Base-by-base conservation (phyloP, 768 basidiomycete genomes). In the Fomitopsis pulvina region DNA sequence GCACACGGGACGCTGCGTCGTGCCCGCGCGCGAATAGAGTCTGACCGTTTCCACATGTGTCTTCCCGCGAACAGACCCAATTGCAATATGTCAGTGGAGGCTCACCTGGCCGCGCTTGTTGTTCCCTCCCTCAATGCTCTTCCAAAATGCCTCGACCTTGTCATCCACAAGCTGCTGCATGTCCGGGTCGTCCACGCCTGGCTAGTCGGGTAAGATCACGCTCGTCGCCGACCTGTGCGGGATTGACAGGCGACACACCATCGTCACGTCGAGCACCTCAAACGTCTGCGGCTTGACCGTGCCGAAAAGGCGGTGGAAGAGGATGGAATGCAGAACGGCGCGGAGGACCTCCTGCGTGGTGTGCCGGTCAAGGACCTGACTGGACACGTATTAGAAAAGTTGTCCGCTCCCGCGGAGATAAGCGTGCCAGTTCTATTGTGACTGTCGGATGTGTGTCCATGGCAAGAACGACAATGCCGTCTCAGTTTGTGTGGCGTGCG, bases 291-390 rank as follows among this genome's bases (percentile, higher is more conserved):
- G 85, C 56, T 83, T 87, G 38, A 92, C 76, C 0, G 79, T 81
- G 2, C 89, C 90, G 60, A 92, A 88, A 18, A 90, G 71, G 7
- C 89, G 78, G 61, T 92, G 89, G 61, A 92, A 92, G 14, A 92
- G 70, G 42, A 92, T 84, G 0, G 87, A 73, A 58, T 92, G 90
- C n/a, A 92, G 74, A 46, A 90, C 71, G 2, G 80, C 88, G 48
- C 75, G 77, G 5, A 92, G 75, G 39, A 84, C 85, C 55, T 91
- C 88, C 64, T 81, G 84, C 30, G 79, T 76, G 16, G 77, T 82
- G 44, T 74, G 76, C 22, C 88, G 78, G 64, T 91, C 89, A 44
- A 91, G 71, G 40, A 80, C 72, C 88, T 90, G 57, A 38, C 61
- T 58, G 51, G 47, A 52, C 27, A 32, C 41, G 55, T 47, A 43